These are phyloP conservation scores for Candida krabiensis DNA, from an alignment of 805 yeast genomes.

Conservation along the genomic window DNA sequence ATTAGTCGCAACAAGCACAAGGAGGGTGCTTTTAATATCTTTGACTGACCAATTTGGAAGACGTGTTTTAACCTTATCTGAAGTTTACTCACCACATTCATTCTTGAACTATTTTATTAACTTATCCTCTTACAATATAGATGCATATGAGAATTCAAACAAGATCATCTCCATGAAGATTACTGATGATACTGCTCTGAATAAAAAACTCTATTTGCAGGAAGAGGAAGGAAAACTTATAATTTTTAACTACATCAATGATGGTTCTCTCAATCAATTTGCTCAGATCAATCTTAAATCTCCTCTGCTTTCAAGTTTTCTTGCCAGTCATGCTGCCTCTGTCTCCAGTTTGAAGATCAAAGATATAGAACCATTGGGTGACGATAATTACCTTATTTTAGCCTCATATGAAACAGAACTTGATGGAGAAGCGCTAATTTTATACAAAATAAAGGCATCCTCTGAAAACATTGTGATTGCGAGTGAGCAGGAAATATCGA, in stretches of 20 bases:
- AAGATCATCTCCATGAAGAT: slow-evolving; percentile 57
- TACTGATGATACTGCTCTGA: slow-evolving; percentile 43
- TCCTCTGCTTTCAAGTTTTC: slow-evolving; percentile 12
- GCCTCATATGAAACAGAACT: slow-evolving; percentile 41
- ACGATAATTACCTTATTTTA: slow-evolving; percentile 47
- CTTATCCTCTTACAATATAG: slow-evolving; percentile 18
- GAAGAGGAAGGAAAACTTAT: slow-evolving; percentile 47
- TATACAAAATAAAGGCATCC: slow-evolving; percentile 51
- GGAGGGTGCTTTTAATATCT: slow-evolving; percentile 60
- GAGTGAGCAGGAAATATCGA: slow-evolving; percentile 6
- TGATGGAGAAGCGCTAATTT: slow-evolving; percentile 40
- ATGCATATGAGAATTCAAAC: slow-evolving; percentile 29
- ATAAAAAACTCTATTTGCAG: slow-evolving; percentile 42
- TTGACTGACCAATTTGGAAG: slow-evolving; percentile 71
- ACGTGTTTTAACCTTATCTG: slow-evolving; percentile 35
- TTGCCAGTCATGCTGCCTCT: slow-evolving; percentile 52
- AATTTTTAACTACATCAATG: slow-evolving; percentile 34
- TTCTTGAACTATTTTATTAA: slow-evolving; percentile 20
- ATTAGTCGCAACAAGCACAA: slow-evolving; percentile 65
- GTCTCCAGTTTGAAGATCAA: slow-evolving; percentile 51
- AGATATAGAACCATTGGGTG: slow-evolving; percentile 56
- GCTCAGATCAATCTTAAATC: slow-evolving; percentile 29
- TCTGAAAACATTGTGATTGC: slow-evolving; percentile 1
- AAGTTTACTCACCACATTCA: slow-evolving; percentile 23
- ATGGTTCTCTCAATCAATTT: slow-evolving; percentile 28